phyloP scores from a whole-genome alignment of 495 filamentous ascomycete genomes.

The Penicillium canescens region DNA sequence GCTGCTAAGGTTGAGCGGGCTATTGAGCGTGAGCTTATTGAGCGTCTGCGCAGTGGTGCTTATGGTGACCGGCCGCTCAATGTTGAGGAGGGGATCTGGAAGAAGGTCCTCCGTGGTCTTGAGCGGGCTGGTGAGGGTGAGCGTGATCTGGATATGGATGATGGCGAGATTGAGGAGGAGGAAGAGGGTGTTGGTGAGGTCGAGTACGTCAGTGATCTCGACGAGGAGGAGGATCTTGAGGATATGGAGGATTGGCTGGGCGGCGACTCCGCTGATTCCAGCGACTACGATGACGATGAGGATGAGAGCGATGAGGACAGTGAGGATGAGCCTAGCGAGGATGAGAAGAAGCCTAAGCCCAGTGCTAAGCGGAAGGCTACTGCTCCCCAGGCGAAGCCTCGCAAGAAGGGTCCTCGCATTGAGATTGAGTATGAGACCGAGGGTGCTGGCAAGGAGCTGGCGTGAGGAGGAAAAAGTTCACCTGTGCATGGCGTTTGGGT shows the following conservation, averaged over 20 bases:
- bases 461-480: slow-evolving; percentile 38
- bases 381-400: slow-evolving; percentile 56
- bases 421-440: slow-evolving; percentile 77
- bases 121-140: slow-evolving; percentile 82
- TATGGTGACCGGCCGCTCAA: slow-evolving; percentile 95
- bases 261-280: slow-evolving; percentile 56
- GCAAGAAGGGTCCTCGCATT: slow-evolving; percentile 65
- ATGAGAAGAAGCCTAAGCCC: slow-evolving; percentile 50
- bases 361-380: slow-evolving; percentile 71
- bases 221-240: slow-evolving; percentile 65
- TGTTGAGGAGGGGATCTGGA: slow-evolving; percentile 92
- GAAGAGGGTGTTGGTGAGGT: slow-evolving; percentile 75
- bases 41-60: slow-evolving; percentile 84
- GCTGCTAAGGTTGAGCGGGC: slow-evolving; percentile 95
- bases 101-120: slow-evolving; percentile 90
- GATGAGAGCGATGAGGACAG: slow-evolving; percentile 52
- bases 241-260: slow-evolving; percentile 78
- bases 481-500: slow-evolving; percentile 43
- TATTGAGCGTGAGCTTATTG: slow-evolving; percentile 94
- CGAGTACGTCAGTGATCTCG: slow-evolving; percentile 80
- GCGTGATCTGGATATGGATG: slow-evolving; percentile 86
- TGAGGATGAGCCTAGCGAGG: slow-evolving; percentile 42
- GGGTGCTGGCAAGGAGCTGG: slow-evolving; percentile 50
- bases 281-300: slow-evolving; percentile 51
- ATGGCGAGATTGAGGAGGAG: slow-evolving; percentile 75